Evolutionary conservation across 1,139 yeast genomes (phyloP).

Genomic region (Cylindricascospora bacillispora): DNA sequence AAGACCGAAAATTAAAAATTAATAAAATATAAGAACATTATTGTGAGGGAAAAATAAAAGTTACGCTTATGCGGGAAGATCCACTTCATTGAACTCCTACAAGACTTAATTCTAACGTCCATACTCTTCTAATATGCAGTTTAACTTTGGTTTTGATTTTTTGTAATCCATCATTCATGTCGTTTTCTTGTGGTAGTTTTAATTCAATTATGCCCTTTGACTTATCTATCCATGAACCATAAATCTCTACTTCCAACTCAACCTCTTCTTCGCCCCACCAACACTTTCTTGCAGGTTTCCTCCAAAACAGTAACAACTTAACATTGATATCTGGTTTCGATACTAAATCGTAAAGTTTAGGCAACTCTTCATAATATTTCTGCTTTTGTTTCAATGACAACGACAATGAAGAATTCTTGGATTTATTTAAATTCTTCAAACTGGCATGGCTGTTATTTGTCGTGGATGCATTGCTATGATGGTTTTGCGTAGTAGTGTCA

Average conservation of each 20-base stretch:
- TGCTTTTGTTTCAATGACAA: conserved; percentile 4
- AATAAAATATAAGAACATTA: no score
- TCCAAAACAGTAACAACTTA: conserved; percentile 83
- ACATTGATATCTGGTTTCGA: conserved; percentile 30
- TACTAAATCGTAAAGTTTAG: conserved; percentile 24
- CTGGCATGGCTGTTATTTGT: conserved; percentile 29
- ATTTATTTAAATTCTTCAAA: conserved; percentile 36
- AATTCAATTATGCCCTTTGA: conserved; percentile 9
- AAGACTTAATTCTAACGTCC: conserved; percentile 32
- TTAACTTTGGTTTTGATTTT: conserved; percentile 22
- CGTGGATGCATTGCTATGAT: no score
- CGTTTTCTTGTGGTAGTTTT: conserved; percentile 12
- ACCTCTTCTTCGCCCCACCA: conserved; percentile 86
- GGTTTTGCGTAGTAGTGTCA: no score
- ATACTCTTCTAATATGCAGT: conserved; percentile 31
- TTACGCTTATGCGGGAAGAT: no score
- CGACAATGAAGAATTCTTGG: conserved; percentile 20
- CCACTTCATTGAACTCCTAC: conserved; percentile 30
- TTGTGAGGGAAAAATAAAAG: no score
- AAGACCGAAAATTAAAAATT: no score
- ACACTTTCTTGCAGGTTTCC: conserved; percentile 97
- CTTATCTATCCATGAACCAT: conserved; percentile 18
- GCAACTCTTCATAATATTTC: conserved; percentile 25
- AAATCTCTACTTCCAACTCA: conserved; percentile 36
- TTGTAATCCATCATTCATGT: conserved; percentile 12